Percentiles rank a stretch among this genome's conserved stretches.
phyloP scores from a whole-genome alignment of 164 flowering plant species.

The Chloranthus sessilifolius region DNA sequence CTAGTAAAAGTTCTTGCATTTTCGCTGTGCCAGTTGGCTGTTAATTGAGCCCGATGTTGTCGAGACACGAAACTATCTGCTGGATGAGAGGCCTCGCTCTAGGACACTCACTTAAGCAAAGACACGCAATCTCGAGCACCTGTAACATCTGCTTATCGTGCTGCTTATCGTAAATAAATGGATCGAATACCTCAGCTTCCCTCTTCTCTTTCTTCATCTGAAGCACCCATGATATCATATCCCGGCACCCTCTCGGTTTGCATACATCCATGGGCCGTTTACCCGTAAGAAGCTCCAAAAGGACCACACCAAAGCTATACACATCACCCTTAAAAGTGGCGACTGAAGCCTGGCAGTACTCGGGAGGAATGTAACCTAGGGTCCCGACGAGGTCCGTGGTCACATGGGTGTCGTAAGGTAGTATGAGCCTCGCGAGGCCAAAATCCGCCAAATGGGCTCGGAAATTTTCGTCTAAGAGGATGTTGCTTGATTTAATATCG shows the following conservation, averaged over 20 bases:
- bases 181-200: conserved; percentile 61
- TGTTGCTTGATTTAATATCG: conserved; percentile 80
- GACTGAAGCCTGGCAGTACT: conserved; percentile 63
- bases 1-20: no score
- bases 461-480: conserved; percentile 65
- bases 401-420: conserved; percentile 70
- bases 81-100: conserved; percentile 55
- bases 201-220: conserved; percentile 61
- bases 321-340: conserved; percentile 82
- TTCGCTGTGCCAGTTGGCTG: conserved; percentile 7
- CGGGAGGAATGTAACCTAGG: conserved; percentile 85
- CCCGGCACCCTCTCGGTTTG: conserved; percentile 53
- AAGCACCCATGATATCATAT: conserved; percentile 72
- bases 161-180: conserved; percentile 48
- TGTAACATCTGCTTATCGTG: conserved; percentile 33
- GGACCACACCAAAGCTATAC: conserved; percentile 85
- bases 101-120: conserved; percentile 59
- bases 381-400: conserved; percentile 85
- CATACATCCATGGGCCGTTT: conserved; percentile 82
- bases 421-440: conserved; percentile 74
- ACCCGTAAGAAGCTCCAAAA: conserved; percentile 79
- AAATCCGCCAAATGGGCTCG: conserved; percentile 86
- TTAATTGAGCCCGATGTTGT: conserved; percentile 25
- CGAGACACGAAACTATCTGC: conserved; percentile 64
- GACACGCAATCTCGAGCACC: conserved; percentile 63